A percentile compares a stretch with the other conserved stretches of the same genome.
phyloP scores from a whole-genome alignment of 2,329 filamentous ascomycete species.

The Elsinoe batatas region DNA sequence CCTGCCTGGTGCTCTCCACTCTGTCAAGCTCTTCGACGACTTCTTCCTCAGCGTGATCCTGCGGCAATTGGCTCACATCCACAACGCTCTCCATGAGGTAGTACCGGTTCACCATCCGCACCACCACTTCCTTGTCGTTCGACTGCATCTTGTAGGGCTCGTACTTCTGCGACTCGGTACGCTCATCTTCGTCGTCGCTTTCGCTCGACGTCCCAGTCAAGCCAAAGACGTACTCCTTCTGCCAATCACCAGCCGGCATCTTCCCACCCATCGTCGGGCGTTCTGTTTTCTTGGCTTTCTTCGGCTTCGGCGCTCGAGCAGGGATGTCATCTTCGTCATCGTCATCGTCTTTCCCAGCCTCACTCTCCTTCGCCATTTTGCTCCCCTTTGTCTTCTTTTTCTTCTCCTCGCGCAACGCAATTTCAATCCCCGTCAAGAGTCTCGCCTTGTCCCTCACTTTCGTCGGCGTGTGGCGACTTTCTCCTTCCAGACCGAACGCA shows the following conservation, averaged over 20 bases:
- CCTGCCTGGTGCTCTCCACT: neutral
- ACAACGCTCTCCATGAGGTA: neutral
- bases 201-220: neutral
- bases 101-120: neutral
- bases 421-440: neutral
- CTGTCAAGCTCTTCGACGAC: neutral
- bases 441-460: neutral
- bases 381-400: neutral
- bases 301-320: no score
- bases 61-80: neutral
- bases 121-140: neutral
- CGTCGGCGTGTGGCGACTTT: neutral
- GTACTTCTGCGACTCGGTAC: neutral
- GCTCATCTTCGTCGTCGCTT: neutral
- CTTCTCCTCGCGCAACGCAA: neutral
- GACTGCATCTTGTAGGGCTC: neutral
- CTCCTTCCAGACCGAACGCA: neutral
- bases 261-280: constrained; percentile 93
- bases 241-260: constrained; percentile 72
- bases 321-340: neutral
- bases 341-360: neutral
- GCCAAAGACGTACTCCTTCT: neutral
- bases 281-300: constrained; percentile 45
- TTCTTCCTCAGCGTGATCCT: neutral
- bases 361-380: neutral